Conservation (phyloP, 1,284 basidiomycete genomes). For the Microbotryum violaceum region DNA sequence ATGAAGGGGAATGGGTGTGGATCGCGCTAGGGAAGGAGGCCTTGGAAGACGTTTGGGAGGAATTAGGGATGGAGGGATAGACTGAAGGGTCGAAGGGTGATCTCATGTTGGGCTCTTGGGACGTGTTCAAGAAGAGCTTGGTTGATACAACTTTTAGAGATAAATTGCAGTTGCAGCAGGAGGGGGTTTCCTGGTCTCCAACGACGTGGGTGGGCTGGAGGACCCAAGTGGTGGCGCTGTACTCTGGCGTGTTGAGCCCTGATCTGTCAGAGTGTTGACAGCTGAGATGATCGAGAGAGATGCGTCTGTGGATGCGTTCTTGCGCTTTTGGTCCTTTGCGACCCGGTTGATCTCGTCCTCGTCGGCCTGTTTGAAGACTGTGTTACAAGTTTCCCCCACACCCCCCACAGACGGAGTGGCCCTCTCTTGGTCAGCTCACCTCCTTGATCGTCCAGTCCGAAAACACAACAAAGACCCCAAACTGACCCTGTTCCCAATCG, state of each 20-base stretch:
- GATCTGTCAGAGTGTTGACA: not conserved
- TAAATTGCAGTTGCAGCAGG: not conserved
- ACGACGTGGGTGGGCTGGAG: not conserved
- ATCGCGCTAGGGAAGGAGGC: conserved; percentile 67
- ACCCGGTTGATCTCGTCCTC: conserved; percentile 1
- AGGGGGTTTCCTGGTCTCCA: not conserved
- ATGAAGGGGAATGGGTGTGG: conserved; percentile 54
- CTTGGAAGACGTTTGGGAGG: conserved; percentile 42
- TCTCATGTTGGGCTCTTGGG: not conserved
- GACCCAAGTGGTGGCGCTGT: not conserved
- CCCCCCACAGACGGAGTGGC: too few relatives aligned
- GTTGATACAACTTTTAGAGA: not conserved
- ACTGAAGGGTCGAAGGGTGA: not conserved
- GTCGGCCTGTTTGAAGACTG: conserved; percentile 3
- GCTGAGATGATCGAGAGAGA: not conserved
- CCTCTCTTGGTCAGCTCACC: too few relatives aligned
- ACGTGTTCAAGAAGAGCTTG: too few relatives aligned
- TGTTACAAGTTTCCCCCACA: too few relatives aligned
- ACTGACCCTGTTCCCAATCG: conserved; percentile 32
- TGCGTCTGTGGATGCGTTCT: not conserved
- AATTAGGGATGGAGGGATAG: conserved; percentile 43
- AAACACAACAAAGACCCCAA: too few relatives aligned
- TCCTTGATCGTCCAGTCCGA: too few relatives aligned
- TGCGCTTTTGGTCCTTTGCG: not conserved
- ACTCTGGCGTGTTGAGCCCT: not conserved